phyloP scores from a whole-genome alignment of 495 filamentous ascomycete genomes.

The Aeminium ludgeri region DNA sequence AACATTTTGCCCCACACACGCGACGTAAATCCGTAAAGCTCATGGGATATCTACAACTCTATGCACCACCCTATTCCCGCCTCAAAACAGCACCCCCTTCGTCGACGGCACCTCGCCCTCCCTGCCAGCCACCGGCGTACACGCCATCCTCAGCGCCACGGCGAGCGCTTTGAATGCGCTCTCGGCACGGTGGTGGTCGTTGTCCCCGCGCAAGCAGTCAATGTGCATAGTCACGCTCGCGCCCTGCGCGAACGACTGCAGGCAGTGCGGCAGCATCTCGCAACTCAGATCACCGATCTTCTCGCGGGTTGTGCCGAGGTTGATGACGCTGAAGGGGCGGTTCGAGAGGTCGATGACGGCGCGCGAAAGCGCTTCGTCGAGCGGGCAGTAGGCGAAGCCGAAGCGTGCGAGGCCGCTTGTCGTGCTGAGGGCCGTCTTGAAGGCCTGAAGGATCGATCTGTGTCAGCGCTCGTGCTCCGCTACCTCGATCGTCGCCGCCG shows the following conservation, averaged over 20 bases:
- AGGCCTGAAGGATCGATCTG: constrained; percentile 38
- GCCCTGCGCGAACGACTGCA: constrained; percentile 82
- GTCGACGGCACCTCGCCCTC: constrained; percentile 89
- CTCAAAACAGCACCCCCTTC: constrained; percentile 56
- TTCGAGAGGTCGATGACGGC: constrained; percentile 90
- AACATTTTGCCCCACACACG: too few relatives aligned
- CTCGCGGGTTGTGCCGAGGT: constrained; percentile 69
- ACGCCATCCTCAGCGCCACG: constrained; percentile 63
- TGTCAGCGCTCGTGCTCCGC: background rate
- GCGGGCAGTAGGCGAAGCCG: constrained; percentile 74
- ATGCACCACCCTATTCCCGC: background rate
- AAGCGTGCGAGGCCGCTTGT: constrained; percentile 74
- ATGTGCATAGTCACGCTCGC: constrained; percentile 89
- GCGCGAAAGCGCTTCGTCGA: constrained; percentile 87
- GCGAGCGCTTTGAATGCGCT: constrained; percentile 95
- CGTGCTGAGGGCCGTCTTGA: constrained; percentile 56
- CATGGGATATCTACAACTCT: too few relatives aligned
- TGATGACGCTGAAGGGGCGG: constrained; percentile 66
- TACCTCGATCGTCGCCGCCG: too few relatives aligned
- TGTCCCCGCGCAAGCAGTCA: constrained; percentile 69
- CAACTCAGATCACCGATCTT: constrained; percentile 83
- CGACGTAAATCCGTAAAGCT: too few relatives aligned
- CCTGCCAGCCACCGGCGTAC: constrained; percentile 50
- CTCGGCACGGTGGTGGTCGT: constrained; percentile 94
- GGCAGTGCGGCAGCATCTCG: constrained; percentile 93